These are phyloP conservation scores for Phyllosticta citrichinensis DNA, from an alignment of 2,329 filamentous ascomycete species.

Conservation along the genomic window DNA sequence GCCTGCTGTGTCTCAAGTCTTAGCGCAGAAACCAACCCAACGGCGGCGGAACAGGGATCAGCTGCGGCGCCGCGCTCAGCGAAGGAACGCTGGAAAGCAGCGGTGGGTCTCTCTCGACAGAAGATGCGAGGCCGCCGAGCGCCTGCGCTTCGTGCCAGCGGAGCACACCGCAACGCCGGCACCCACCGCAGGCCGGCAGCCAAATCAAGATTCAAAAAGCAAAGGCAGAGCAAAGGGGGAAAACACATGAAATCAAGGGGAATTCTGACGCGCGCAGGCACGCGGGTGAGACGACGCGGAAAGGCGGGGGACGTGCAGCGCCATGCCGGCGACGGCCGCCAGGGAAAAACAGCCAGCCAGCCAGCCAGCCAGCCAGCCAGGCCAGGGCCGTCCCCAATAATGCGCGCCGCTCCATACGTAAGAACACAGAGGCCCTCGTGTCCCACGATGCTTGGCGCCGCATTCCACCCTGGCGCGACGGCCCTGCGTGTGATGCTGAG, in stretches of 20 bases:
- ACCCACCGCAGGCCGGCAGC: not conserved
- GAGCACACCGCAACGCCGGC: not conserved
- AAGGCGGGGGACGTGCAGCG: not conserved
- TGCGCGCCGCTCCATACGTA: not conserved
- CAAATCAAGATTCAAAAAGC: not conserved
- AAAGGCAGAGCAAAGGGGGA: not conserved
- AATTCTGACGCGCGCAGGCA: not conserved
- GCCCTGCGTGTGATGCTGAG: not conserved
- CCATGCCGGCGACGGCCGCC: not conserved
- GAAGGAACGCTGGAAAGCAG: conserved; percentile 10
- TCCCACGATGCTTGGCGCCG: conserved; percentile 3
- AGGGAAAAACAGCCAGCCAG: not conserved
- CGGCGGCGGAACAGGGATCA: conserved; percentile 7
- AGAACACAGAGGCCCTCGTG: not conserved
- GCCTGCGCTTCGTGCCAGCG: not conserved
- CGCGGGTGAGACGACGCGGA: not conserved
- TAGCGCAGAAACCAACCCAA: conserved; percentile 6
- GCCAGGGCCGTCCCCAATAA: not conserved
- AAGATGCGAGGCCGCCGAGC: not conserved
- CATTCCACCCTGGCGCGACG: not conserved
- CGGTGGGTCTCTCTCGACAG: not conserved
- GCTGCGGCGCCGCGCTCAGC: conserved; percentile 18
- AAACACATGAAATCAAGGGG: not conserved
- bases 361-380: too few relatives aligned
- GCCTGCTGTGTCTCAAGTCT: conserved; percentile 6